Evolutionary conservation across 192 early-diverging fungal genomes (phyloP).

Genomic region (Mortierella antarctica): DNA sequence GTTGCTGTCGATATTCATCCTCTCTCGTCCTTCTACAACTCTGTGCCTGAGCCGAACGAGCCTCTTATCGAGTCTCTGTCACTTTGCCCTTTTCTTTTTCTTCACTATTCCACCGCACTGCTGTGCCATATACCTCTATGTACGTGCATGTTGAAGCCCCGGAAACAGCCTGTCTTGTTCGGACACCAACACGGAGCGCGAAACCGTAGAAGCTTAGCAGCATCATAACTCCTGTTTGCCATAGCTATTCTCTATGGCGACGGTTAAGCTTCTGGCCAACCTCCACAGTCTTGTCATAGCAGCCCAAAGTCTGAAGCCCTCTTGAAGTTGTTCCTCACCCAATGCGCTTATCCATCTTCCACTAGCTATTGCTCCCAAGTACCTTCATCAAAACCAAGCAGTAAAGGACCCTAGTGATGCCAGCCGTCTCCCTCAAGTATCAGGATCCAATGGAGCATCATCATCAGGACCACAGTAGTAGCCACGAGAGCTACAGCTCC

Average conservation of each 20-base stretch:
- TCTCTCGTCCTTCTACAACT: too few relatives aligned
- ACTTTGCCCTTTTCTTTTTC: not conserved
- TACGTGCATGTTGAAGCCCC: too few relatives aligned
- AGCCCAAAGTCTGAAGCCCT: too few relatives aligned
- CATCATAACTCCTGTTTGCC: too few relatives aligned
- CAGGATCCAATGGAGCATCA: conserved; percentile 14
- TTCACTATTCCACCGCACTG: not conserved
- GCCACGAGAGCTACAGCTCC: conserved; percentile 14
- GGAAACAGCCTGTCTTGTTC: not conserved
- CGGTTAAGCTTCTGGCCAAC: too few relatives aligned
- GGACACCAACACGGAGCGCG: not conserved
- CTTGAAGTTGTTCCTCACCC: not conserved
- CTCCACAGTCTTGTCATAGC: too few relatives aligned
- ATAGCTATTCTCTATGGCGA: too few relatives aligned
- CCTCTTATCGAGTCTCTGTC: too few relatives aligned
- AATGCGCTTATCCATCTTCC: not conserved
- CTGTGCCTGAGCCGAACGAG: too few relatives aligned
- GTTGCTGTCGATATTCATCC: too few relatives aligned
- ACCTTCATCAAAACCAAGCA: not conserved
- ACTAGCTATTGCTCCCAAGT: not conserved
- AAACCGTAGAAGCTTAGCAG: not conserved
- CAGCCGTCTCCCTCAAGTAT: conserved; percentile 20
- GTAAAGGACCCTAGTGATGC: conserved; percentile 3
- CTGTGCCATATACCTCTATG: too few relatives aligned
- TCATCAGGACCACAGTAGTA: conserved; percentile 17